Evolutionary conservation across 2,329 filamentous ascomycete genomes (phyloP).

Genomic region (Epichloe festucae): DNA sequence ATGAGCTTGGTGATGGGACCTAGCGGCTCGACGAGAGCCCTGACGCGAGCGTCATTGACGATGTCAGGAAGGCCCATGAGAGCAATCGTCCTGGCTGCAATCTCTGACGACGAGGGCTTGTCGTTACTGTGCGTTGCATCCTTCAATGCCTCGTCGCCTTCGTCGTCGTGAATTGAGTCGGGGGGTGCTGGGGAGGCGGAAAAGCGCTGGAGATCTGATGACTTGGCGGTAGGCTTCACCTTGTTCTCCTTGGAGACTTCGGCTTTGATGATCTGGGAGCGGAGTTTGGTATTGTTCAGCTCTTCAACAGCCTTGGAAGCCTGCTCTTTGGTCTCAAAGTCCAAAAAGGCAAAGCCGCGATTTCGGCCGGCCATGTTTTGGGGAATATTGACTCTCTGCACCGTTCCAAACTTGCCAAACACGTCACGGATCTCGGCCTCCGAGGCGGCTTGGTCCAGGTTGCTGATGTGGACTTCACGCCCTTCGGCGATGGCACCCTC

Average conservation of each 20-base stretch:
- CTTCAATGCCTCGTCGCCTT: conserved; percentile 27
- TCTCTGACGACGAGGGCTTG: conserved; percentile 33
- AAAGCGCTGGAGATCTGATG: conserved; percentile 18
- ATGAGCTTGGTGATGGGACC: conserved; percentile 64
- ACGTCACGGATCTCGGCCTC: conserved; percentile 58
- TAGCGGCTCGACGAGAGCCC: conserved; percentile 54
- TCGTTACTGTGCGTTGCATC: conserved; percentile 12
- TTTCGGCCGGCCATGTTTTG: conserved; percentile 53
- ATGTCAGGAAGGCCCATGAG: conserved; percentile 85
- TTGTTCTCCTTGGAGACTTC: conserved; percentile 43
- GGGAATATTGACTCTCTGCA: conserved; percentile 61
- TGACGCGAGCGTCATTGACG: conserved; percentile 75
- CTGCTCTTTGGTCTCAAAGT: conserved; percentile 59
- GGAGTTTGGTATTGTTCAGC: conserved; percentile 59
- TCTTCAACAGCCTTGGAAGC: conserved; percentile 52
- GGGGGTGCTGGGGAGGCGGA: conserved; percentile 21
- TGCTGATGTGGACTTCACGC: conserved; percentile 69
- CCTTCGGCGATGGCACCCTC: conserved; percentile 75
- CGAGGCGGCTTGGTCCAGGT: conserved; percentile 46
- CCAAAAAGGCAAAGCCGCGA: conserved; percentile 69
- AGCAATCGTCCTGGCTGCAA: conserved; percentile 58
- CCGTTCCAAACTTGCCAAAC: conserved; percentile 63
- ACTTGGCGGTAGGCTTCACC: conserved; percentile 42
- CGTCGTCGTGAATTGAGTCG: conserved; percentile 20
- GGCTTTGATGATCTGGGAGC: conserved; percentile 54